These are phyloP conservation scores for Leishmania mexicana DNA, from an alignment of 208 protist genomes.

Conservation along the genomic window DNA sequence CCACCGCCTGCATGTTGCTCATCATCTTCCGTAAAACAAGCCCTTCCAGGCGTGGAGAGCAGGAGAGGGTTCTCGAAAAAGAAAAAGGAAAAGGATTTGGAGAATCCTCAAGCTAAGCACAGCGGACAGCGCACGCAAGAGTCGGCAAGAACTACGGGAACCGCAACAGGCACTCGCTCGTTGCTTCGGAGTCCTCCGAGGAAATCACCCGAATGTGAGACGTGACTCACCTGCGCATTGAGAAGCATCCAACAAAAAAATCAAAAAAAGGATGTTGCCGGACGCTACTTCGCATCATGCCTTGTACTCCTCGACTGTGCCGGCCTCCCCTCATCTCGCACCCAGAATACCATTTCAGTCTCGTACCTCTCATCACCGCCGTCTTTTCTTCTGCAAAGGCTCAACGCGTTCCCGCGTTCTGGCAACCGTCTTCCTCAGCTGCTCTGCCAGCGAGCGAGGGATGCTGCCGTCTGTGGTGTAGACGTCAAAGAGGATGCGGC, in stretches of 20 bases:
- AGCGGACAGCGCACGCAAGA: background rate
- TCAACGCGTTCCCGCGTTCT: conserved; percentile 12
- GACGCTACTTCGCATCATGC: background rate
- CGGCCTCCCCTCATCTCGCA: background rate
- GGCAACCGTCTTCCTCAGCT: conserved; percentile 43
- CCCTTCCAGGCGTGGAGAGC: background rate
- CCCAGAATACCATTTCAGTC: background rate
- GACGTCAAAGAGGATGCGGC: conserved; percentile 47
- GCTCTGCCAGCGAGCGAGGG: conserved; percentile 26
- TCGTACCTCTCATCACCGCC: background rate
- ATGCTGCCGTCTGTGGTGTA: conserved; percentile 42
- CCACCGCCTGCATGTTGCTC: background rate
- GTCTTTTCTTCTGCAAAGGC: background rate
- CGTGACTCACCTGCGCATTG: background rate
- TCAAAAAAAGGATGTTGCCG: background rate
- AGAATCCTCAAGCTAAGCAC: background rate
- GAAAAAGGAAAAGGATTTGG: background rate
- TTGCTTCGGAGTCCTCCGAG: background rate
- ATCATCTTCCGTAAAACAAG: background rate
- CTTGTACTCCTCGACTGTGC: too few species aligned
- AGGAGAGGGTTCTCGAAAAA: background rate
- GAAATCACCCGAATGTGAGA: background rate
- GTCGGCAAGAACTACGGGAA: background rate
- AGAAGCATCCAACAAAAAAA: background rate
- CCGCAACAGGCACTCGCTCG: background rate